Evolutionary conservation across 2,329 filamentous ascomycete genomes (phyloP), one percentile per base, ranked within the genome.

Genomic region (Zopfia rhizophila): DNA sequence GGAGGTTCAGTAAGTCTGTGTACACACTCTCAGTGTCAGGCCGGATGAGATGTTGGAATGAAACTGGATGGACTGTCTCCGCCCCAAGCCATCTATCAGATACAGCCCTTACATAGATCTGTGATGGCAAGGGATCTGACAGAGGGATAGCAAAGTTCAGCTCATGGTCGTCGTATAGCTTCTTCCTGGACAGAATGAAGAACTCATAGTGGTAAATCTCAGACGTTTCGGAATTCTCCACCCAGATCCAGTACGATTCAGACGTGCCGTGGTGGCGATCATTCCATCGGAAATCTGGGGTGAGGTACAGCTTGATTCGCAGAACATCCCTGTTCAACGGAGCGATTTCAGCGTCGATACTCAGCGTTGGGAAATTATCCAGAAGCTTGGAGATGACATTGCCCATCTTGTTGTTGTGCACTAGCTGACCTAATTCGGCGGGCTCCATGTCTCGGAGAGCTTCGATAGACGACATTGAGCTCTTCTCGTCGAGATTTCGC

Each of bases 151-250:
- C 97, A 63, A 99, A 99, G 72, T 94, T 96, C 35, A 99, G 83
- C 72, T 99, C 94, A 60, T 99, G 94, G n/a, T 94, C 90, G 67
- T 97, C 92, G 57, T 96, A 85, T 2, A 99, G 80, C 78, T 96
- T 97, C 72, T 85, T 90, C 53, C 91, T 82, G 51, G 86, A 95
- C 5, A 99, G 80, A 45, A 99, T 94, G 74, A 99, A 97, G 72
- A 88, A 97, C 69, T 99, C 94, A 56, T 97, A 90, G 62, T 99
- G 94, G 63, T 96, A 97, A 28, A 99, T 97, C 71, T 97, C 92
- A 0, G 91, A 92, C 0, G 92, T 97, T 61, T 97, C 94, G 0
- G 93, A 97, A 68, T 97, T 96, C 71, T 99, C 94, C 3, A 99
- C 93, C 95, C 94, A 99, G 46, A 99, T 88, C 83, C 95, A 99